Conservation (phyloP, 768 basidiomycete genomes). For the Xanthoconium stramineum region DNA sequence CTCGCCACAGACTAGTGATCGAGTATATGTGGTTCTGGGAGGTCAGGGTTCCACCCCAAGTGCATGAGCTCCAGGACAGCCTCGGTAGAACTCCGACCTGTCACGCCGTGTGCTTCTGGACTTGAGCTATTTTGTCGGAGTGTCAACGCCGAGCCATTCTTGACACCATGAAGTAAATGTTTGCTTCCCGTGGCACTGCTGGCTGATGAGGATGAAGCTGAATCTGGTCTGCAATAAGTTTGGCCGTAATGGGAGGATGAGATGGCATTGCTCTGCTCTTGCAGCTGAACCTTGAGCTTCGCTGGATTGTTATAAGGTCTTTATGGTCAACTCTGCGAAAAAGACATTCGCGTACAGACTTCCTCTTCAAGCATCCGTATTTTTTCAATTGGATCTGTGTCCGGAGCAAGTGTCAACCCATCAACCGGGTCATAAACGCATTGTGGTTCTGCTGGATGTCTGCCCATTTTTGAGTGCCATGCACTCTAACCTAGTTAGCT, state of each 20-base stretch:
- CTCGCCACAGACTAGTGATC: conserved; percentile 66
- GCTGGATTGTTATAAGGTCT: conserved; percentile 38
- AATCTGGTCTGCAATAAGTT: conserved; percentile 19
- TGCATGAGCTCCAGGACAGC: conserved; percentile 65
- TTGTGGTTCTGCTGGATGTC: conserved; percentile 82
- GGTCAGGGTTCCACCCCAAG: conserved; percentile 82
- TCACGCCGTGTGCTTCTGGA: conserved; percentile 44
- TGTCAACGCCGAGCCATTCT: not conserved
- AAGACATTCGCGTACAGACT: conserved; percentile 49
- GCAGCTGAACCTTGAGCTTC: conserved; percentile 59
- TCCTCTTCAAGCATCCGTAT: conserved; percentile 75
- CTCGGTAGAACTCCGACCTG: conserved; percentile 42
- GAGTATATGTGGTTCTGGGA: conserved; percentile 70
- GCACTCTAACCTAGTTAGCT: not conserved
- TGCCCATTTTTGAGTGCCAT: conserved; percentile 28
- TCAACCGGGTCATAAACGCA: conserved; percentile 87
- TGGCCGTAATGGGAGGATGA: conserved; percentile 21
- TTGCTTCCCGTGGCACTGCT: conserved; percentile 13
- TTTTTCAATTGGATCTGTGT: conserved; percentile 75
- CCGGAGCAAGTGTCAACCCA: conserved; percentile 71
- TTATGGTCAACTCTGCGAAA: not conserved
- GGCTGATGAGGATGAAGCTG: conserved; percentile 20
- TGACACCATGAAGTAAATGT: not conserved
- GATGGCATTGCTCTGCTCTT: conserved; percentile 45
- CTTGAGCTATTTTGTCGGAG: conserved; percentile 46